These are phyloP conservation scores for Melastoma candidum DNA, from an alignment of 441 rosid genomes.

Conservation along the genomic window DNA sequence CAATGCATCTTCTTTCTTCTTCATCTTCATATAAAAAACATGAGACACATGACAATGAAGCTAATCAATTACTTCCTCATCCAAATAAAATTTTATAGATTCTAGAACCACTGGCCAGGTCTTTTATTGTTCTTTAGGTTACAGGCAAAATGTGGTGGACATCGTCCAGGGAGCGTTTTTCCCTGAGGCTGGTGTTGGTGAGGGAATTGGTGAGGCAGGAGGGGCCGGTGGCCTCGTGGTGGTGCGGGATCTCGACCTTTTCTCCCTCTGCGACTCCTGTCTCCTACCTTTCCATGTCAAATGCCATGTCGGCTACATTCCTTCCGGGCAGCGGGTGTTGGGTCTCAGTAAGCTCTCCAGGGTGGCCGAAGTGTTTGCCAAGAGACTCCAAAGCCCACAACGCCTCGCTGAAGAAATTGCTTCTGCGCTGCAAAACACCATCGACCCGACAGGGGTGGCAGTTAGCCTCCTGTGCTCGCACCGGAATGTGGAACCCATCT, in stretches of 20 bases:
- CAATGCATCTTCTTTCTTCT: no score
- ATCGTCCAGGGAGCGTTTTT: constrained; percentile 81
- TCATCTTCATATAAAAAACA: no score
- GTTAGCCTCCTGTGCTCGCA: constrained; percentile 76
- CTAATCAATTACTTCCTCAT: no score
- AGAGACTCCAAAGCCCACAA: constrained; percentile 82
- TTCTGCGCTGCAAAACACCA: constrained; percentile 60
- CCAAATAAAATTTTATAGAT: no score
- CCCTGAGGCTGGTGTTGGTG: constrained; percentile 79
- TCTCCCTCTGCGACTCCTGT: constrained; percentile 89
- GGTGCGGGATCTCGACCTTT: constrained; percentile 79
- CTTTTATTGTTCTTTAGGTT: constrained; percentile 39
- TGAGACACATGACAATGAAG: no score
- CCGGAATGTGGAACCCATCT: constrained; percentile 45
- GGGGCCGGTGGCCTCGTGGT: constrained; percentile 91
- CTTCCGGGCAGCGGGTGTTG: constrained; percentile 65
- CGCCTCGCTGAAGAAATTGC: constrained; percentile 77
- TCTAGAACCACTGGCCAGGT: no score
- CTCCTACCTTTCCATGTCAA: constrained; percentile 82
- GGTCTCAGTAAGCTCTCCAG: constrained; percentile 95
- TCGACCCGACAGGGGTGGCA: constrained; percentile 85
- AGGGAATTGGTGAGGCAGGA: constrained; percentile 69
- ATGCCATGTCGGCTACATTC: constrained; percentile 86
- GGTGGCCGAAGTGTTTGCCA: constrained; percentile 76
- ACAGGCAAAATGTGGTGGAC: constrained; percentile 57